Conservation (phyloP, 192 early-diverging fungal species). For the Podila horticola region DNA sequence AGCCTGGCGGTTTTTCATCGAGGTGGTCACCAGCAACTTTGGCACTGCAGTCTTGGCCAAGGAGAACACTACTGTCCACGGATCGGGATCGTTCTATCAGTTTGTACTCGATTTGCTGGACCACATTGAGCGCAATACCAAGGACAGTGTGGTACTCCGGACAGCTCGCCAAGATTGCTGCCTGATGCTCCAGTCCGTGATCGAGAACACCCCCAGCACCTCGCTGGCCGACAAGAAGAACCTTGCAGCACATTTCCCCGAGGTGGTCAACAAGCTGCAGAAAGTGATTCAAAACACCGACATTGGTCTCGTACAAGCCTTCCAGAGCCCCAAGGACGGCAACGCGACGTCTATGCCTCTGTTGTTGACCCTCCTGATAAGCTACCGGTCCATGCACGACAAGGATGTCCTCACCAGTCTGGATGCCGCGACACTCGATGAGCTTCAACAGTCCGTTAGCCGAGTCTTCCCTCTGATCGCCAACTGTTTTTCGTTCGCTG, state of each 20-base stretch:
- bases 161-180: conserved; percentile 41
- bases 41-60: conserved; percentile 23
- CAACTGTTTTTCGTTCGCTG: conserved; percentile 18
- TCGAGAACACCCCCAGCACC: conserved; percentile 21
- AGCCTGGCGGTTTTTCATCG: conserved; percentile 49
- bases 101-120: conserved; percentile 28
- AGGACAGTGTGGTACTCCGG: conserved; percentile 27
- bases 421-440: conserved; percentile 4
- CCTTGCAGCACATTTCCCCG: conserved; percentile 35
- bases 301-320: conserved; percentile 21
- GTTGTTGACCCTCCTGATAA: conserved; percentile 25
- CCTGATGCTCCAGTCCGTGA: conserved; percentile 32
- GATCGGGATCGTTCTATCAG: conserved; percentile 23
- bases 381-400: conserved; percentile 47
- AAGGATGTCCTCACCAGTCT: conserved; percentile 32
- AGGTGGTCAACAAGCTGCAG: conserved; percentile 39
- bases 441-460: conserved; percentile 29
- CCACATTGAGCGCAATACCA: conserved; percentile 36
- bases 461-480: conserved; percentile 21
- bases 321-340: conserved; percentile 20
- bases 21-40: conserved; percentile 22
- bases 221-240: conserved; percentile 47
- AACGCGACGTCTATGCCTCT: conserved; percentile 19
- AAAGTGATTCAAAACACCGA: conserved; percentile 28
- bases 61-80: conserved; percentile 7